Conservation (phyloP, 305 asterid species). For the Salvia sclarea region DNA sequence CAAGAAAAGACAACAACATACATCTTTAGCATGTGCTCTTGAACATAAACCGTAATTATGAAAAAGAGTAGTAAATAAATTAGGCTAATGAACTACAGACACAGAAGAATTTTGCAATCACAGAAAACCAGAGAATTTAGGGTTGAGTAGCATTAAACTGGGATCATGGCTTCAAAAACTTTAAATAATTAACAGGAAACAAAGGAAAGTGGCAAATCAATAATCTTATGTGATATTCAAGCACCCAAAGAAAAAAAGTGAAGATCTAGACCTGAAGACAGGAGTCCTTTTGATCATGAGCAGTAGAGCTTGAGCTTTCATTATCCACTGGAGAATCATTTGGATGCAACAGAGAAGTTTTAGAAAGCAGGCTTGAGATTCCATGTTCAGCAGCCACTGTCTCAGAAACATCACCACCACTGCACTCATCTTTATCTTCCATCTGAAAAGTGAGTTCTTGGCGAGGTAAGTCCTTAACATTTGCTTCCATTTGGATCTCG, state of each 20-base stretch:
- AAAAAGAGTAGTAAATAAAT: too few relatives aligned
- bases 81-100: background rate
- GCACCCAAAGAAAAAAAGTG: slow-evolving; percentile 17
- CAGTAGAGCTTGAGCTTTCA: slow-evolving; percentile 33
- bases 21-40: background rate
- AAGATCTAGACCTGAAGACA: slow-evolving; percentile 55
- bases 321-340: slow-evolving; percentile 32
- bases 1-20: slow-evolving; percentile 12
- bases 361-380: slow-evolving; percentile 34
- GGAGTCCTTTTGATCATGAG: slow-evolving; percentile 35
- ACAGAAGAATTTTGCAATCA: slow-evolving; percentile 5
- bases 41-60: background rate
- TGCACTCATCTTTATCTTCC: slow-evolving; percentile 31
- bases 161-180: slow-evolving; percentile 2
- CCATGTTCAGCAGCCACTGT: slow-evolving; percentile 36
- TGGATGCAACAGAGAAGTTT: slow-evolving; percentile 35
- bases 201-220: slow-evolving; percentile 8
- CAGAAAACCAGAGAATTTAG: slow-evolving; percentile 18
- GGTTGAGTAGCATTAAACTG: background rate
- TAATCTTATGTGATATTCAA: slow-evolving; percentile 26
- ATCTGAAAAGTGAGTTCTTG: slow-evolving; percentile 32
- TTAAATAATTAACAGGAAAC: background rate
- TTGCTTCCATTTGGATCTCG: slow-evolving; percentile 39
- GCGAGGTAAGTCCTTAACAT: slow-evolving; percentile 31
- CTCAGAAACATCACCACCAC: slow-evolving; percentile 32